A percentile compares a stretch with the other conserved stretches of the same genome.
phyloP scores from a whole-genome alignment of 768 basidiomycete species.

The Epithele typhae region DNA sequence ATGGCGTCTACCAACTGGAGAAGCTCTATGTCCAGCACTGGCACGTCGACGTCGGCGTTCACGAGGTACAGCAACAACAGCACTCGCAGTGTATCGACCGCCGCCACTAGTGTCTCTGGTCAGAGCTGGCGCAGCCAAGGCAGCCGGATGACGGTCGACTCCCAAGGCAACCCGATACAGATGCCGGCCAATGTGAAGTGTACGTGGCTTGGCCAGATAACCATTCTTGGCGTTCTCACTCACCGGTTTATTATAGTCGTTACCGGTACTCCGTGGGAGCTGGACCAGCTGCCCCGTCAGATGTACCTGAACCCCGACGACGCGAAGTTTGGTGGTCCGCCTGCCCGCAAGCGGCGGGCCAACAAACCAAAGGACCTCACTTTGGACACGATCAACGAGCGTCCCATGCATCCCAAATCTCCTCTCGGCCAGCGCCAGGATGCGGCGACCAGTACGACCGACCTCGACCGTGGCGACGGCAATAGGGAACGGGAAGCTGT shows the following conservation, averaged over 20 bases:
- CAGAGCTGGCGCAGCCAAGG: conserved; percentile 61
- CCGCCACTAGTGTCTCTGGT: conserved; percentile 75
- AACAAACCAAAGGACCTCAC: conserved; percentile 57
- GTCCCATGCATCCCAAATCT: conserved; percentile 46
- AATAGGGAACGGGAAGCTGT: conserved; percentile 29
- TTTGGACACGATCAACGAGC: conserved; percentile 75
- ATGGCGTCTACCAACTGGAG: conserved; percentile 72
- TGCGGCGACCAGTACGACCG: conserved; percentile 73
- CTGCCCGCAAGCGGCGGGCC: conserved; percentile 54
- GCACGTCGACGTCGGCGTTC: conserved; percentile 52
- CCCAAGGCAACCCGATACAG: conserved; percentile 1
- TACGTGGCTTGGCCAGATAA: conserved; percentile 36
- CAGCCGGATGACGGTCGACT: conserved; percentile 16
- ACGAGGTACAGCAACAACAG: conserved; percentile 74
- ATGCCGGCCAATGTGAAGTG: conserved; percentile 69
- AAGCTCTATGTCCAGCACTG: conserved; percentile 66
- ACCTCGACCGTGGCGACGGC: conserved; percentile 39
- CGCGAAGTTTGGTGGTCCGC: conserved; percentile 55
- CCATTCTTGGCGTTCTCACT: conserved; percentile 2
- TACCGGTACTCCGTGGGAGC: conserved; percentile 73
- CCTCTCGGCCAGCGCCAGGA: conserved; percentile 48
- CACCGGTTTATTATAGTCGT: conserved; percentile 45
- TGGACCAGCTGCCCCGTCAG: conserved; percentile 64
- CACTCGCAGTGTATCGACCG: conserved; percentile 69
- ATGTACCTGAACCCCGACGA: conserved; percentile 56